Evolutionary conservation across 352 stramenopile genomes (phyloP), one percentile per base, ranked within the genome.

Genomic region (Phytopythium boreale): DNA sequence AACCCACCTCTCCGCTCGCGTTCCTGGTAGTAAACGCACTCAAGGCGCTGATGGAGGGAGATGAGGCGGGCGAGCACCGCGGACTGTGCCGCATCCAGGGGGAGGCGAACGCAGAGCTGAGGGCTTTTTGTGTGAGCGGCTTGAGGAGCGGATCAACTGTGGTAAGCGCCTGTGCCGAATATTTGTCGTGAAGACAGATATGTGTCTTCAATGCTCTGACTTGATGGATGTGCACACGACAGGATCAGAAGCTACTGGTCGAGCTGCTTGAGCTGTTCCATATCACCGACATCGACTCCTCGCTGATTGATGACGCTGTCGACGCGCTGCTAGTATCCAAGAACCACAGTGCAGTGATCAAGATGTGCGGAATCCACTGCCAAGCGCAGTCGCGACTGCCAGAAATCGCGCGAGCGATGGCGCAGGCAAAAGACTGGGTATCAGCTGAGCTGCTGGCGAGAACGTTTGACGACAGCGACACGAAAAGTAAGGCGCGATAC

Each of bases 161-260:
- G 58, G 59, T 76, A 59, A 7, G 43, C 64, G 9, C 15, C 44
- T 22, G 2, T 3, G 4, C 5, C 11, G 20, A 26, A 1, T 11
- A 20, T 11, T 26, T 9, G n/a, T 22, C 8, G 20, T 22, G n/a
- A n/a, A 11, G 1, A 4, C 37, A 44, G 37, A 7, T 34, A 39
- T 10, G 34, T 2, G 44, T 31, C 61, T 37, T 41, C 37, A 15
- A 7, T n/a, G 29, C 24, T 36, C 19, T 37, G 22, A 50, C 29
- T 9, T 44, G 51, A 41, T 51, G 26, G 5, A 24, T 63, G 22
- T 44, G 34, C 22, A 4, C 8, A 15, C 4, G 2, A 34, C 34
- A 84, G 77, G 80, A 91, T 26, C 65, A 60, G 2, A 91, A 89
- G 24, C 62, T 91, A 37, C 44, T 91, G 2, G 78, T 87, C 17